These are phyloP conservation scores for Candida dajiaensis DNA, from an alignment of 805 yeast species.

Conservation along the genomic window DNA sequence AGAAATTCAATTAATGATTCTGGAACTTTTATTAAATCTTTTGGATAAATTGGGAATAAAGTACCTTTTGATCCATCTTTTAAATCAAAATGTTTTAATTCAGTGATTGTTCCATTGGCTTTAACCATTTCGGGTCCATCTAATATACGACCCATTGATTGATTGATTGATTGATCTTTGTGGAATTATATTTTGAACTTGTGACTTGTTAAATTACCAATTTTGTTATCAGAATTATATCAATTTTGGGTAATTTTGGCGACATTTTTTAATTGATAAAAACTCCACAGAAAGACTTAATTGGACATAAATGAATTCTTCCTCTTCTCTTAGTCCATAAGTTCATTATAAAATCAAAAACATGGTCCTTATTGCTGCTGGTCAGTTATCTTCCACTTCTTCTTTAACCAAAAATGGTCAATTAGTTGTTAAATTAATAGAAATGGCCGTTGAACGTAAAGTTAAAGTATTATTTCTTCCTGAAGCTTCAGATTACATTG, in stretches of 20 bases:
- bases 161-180: too few relatives aligned
- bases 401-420: slow-evolving; percentile 53
- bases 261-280: too few relatives aligned
- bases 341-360: too few relatives aligned
- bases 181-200: too few relatives aligned
- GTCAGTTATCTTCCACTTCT: slow-evolving; percentile 77
- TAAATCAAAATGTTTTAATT: slow-evolving; percentile 34
- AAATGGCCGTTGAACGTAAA: slow-evolving; percentile 53
- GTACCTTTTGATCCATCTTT: slow-evolving; percentile 47
- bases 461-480: slow-evolving; percentile 79
- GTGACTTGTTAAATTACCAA: too few relatives aligned
- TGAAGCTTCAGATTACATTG: slow-evolving; percentile 88
- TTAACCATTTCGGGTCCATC: slow-evolving; percentile 28
- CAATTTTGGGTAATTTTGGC: too few relatives aligned
- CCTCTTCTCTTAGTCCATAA: too few relatives aligned
- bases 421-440: slow-evolving; percentile 52
- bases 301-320: too few relatives aligned
- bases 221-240: neutral
- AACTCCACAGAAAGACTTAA: too few relatives aligned
- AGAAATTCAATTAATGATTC: slow-evolving; percentile 39
- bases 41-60: slow-evolving; percentile 50
- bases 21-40: slow-evolving; percentile 41
- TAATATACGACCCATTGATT: neutral
- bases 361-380: slow-evolving; percentile 71
- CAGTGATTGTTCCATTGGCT: slow-evolving; percentile 29